Evolutionary conservation across 345 rosid genomes (phyloP).

Genomic region (Eucalyptus erythrocorys): DNA sequence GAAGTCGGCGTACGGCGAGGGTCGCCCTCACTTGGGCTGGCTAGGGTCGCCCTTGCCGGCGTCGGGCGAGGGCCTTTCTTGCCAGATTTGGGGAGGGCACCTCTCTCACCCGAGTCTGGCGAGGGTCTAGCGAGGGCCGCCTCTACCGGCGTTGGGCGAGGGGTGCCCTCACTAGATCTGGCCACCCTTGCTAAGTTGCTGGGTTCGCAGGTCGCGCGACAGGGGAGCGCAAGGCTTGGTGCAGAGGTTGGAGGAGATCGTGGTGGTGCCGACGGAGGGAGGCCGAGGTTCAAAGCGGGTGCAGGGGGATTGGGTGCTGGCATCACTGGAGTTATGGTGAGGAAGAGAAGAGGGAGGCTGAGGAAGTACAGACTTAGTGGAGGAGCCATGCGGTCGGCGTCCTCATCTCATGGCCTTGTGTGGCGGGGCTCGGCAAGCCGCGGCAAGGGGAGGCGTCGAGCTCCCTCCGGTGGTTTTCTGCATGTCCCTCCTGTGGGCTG

Average conservation of each 20-base stretch:
- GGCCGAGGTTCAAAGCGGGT: neutral
- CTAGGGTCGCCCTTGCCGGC: too few relatives aligned
- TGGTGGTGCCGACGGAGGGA: neutral
- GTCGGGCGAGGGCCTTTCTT: too few relatives aligned
- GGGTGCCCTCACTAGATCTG: too few relatives aligned
- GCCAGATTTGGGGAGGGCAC: too few relatives aligned
- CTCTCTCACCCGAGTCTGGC: too few relatives aligned
- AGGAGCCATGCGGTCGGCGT: neutral
- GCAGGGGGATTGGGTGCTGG: neutral
- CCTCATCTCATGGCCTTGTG: neutral
- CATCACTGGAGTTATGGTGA: neutral
- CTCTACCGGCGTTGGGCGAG: too few relatives aligned
- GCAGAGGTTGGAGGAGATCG: neutral
- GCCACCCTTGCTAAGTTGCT: too few relatives aligned
- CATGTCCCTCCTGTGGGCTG: neutral
- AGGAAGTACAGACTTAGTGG: neutral
- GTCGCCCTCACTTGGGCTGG: too few relatives aligned
- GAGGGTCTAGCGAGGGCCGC: too few relatives aligned
- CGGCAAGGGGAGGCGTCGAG: slow-evolving; percentile 25
- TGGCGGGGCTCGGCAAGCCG: neutral
- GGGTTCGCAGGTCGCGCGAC: neutral
- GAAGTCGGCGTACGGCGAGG: too few relatives aligned
- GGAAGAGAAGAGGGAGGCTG: neutral
- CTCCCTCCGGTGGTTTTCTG: neutral
- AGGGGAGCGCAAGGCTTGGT: neutral